phyloP scores from a whole-genome alignment of 2,329 filamentous ascomycete species.

The Aspergillus calidoustus region DNA sequence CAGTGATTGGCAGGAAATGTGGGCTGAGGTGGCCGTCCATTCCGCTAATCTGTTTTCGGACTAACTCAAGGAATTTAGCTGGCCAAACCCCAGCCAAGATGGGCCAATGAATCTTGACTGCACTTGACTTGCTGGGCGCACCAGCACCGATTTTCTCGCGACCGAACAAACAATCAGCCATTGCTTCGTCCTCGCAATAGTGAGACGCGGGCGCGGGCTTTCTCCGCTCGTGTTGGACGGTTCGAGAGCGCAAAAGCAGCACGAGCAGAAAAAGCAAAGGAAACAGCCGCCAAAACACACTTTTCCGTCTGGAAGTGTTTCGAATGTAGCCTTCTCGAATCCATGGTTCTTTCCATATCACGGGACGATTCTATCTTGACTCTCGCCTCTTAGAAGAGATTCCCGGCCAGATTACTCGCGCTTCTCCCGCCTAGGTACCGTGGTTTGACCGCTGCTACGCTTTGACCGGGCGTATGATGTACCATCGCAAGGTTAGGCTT shows the following conservation, averaged over 20 bases:
- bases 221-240: background rate
- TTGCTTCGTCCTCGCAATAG: background rate
- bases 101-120: slow-evolving; percentile 17
- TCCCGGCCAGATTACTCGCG: background rate
- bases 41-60: slow-evolving; percentile 1
- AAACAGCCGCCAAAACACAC: background rate
- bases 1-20: background rate
- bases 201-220: background rate
- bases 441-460: slow-evolving; percentile 6
- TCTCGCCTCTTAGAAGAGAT: background rate
- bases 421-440: background rate
- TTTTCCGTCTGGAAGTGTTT: background rate
- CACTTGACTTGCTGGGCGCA: slow-evolving; percentile 11
- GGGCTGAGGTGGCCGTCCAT: background rate
- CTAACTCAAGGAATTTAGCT: background rate
- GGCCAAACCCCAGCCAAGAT: slow-evolving; percentile 10
- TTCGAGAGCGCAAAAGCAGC: background rate
- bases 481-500: background rate
- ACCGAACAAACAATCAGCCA: background rate
- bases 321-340: background rate
- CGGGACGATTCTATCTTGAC: background rate
- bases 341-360: background rate
- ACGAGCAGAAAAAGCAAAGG: background rate
- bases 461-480: background rate
- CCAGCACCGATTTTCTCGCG: slow-evolving; percentile 2